phyloP scores from a whole-genome alignment of 495 filamentous ascomycete genomes.

The Xylaria curta region DNA sequence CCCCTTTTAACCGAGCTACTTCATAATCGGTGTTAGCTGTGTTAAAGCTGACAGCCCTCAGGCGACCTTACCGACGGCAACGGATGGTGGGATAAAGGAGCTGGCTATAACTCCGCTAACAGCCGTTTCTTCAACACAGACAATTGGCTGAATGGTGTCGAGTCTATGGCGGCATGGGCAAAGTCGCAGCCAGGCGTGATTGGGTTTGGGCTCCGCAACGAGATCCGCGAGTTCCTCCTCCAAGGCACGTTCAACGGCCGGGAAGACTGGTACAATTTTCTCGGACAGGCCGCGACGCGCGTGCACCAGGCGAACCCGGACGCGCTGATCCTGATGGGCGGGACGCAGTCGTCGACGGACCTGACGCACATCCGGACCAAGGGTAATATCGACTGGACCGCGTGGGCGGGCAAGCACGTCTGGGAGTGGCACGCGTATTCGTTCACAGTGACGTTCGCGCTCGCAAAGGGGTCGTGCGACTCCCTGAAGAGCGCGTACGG shows the following conservation, averaged over 20 bases:
- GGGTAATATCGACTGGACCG: constrained; percentile 46
- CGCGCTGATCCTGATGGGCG: constrained; percentile 54
- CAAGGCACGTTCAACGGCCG: constrained; percentile 48
- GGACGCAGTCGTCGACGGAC: constrained; percentile 51
- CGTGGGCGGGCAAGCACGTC: constrained; percentile 53
- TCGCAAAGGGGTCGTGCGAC: constrained; percentile 47
- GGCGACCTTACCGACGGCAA: constrained; percentile 56
- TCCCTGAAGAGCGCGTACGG: constrained; percentile 48
- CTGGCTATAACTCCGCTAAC: constrained; percentile 51
- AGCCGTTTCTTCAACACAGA: constrained; percentile 54
- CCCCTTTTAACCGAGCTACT: background rate
- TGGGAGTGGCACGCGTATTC: constrained; percentile 61
- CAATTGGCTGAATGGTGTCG: constrained; percentile 50
- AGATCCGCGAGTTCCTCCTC: constrained; percentile 52
- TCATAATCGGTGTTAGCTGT: background rate
- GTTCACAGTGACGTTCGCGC: constrained; percentile 53
- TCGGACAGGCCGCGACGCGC: constrained; percentile 46
- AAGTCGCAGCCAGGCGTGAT: constrained; percentile 48
- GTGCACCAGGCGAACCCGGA: constrained; percentile 53
- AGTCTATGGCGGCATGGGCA: constrained; percentile 51
- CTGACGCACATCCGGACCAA: constrained; percentile 47
- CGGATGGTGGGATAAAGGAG: constrained; percentile 58
- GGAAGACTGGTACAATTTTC: constrained; percentile 54
- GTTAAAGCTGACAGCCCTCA: constrained; percentile 17
- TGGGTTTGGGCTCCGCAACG: constrained; percentile 56